phyloP scores from a whole-genome alignment of 192 early-diverging fungal species.

The Thamnidium elegans region DNA sequence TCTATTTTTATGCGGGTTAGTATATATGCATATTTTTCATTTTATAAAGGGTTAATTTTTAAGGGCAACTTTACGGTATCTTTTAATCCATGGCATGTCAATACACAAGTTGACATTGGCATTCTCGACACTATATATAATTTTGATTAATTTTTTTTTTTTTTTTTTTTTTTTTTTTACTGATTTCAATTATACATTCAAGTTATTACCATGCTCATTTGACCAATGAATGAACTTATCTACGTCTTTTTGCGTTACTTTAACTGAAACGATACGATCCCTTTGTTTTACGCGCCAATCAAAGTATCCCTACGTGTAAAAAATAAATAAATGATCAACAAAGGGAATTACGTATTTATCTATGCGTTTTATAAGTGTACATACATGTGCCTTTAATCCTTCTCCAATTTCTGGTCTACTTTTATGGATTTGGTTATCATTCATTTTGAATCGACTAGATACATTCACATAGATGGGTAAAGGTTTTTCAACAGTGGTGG shows the following conservation, averaged over 20 bases:
- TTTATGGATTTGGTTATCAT: constrained; percentile 21
- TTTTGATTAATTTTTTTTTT: not conserved
- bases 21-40: not conserved
- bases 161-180: not conserved
- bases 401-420: constrained; percentile 17
- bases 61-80: constrained; percentile 38
- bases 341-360: too few species aligned
- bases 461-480: constrained; percentile 31
- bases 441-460: constrained; percentile 32
- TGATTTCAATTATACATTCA: too few species aligned
- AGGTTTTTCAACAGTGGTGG: constrained; percentile 21
- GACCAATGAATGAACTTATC: constrained; percentile 29
- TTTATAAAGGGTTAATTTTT: not conserved
- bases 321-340: not conserved
- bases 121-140: constrained; percentile 41
- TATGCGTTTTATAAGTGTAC: not conserved
- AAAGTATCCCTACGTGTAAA: constrained; percentile 23
- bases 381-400: constrained; percentile 15
- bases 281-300: constrained; percentile 23
- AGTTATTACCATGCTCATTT: constrained; percentile 27
- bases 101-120: constrained; percentile 44
- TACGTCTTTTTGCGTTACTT: constrained; percentile 25
- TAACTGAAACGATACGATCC: constrained; percentile 18
- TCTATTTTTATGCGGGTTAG: constrained; percentile 16
- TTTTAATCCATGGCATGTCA: constrained; percentile 50